These are phyloP conservation scores for Penicillium desertorum DNA, from an alignment of 495 filamentous ascomycete genomes.

Conservation along the genomic window DNA sequence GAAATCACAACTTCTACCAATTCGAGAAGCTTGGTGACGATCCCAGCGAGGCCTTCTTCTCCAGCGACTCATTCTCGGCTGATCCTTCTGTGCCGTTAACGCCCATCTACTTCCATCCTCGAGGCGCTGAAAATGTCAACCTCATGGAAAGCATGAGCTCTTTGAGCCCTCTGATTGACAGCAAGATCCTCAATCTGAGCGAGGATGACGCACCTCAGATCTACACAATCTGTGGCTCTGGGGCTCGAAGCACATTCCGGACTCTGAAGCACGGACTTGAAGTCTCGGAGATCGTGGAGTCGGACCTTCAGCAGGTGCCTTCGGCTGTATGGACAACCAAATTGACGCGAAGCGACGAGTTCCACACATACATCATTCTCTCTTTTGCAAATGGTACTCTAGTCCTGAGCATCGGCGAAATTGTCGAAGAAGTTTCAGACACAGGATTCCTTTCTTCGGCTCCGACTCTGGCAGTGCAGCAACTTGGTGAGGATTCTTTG, in stretches of 20 bases:
- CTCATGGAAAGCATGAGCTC: slow-evolving; percentile 83
- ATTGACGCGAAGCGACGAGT: slow-evolving; percentile 75
- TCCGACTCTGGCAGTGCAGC: slow-evolving; percentile 86
- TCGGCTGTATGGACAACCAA: slow-evolving; percentile 95
- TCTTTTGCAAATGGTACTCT: slow-evolving; percentile 72
- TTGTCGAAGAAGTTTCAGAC: slow-evolving; percentile 91
- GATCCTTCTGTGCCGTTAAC: slow-evolving; percentile 66
- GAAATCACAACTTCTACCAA: slow-evolving; percentile 94
- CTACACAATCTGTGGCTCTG: slow-evolving; percentile 84
- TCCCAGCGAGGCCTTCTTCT: slow-evolving; percentile 81
- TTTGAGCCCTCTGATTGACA: slow-evolving; percentile 87
- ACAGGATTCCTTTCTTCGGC: slow-evolving; percentile 86
- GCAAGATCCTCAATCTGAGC: slow-evolving; percentile 82
- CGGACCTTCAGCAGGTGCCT: slow-evolving; percentile 80
- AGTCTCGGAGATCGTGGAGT: slow-evolving; percentile 91
- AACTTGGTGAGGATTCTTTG: slow-evolving; percentile 88
- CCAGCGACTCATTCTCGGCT: slow-evolving; percentile 76
- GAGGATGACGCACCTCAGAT: slow-evolving; percentile 96
- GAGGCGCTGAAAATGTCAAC: slow-evolving; percentile 75
- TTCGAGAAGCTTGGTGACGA: slow-evolving; percentile 98
- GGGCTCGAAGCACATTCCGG: slow-evolving; percentile 84
- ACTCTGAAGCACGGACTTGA: slow-evolving; percentile 90
- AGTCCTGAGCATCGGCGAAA: slow-evolving; percentile 92
- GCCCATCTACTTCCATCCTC: slow-evolving; percentile 80
- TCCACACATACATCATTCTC: slow-evolving; percentile 75